Conservation (phyloP, 768 basidiomycete species). For the Lentinula lateritia region DNA sequence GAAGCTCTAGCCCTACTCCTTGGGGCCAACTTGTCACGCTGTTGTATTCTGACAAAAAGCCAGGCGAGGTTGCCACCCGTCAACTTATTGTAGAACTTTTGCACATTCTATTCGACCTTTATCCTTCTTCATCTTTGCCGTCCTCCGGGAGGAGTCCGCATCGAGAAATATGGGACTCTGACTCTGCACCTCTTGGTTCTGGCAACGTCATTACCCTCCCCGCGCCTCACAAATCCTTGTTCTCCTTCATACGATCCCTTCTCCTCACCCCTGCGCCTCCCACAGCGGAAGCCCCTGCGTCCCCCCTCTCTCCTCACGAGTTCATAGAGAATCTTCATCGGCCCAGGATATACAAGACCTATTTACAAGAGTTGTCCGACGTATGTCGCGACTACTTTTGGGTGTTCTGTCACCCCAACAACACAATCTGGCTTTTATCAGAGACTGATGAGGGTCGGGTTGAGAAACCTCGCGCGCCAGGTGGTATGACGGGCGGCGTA, state of each 20-base stretch:
- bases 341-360: slow-evolving; percentile 74
- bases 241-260: slow-evolving; percentile 68
- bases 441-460: slow-evolving; percentile 83
- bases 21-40: slow-evolving; percentile 79
- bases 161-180: slow-evolving; percentile 56
- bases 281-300: slow-evolving; percentile 54
- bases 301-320: slow-evolving; percentile 66
- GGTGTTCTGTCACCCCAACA: slow-evolving; percentile 96
- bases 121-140: slow-evolving; percentile 66
- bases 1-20: slow-evolving; percentile 84
- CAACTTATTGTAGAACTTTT: slow-evolving; percentile 89
- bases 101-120: slow-evolving; percentile 83
- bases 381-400: slow-evolving; percentile 92
- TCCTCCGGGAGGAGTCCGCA: slow-evolving; percentile 34
- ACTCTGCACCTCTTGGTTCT: slow-evolving; percentile 29
- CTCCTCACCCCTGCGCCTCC: slow-evolving; percentile 70
- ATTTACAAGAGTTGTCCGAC: slow-evolving; percentile 80
- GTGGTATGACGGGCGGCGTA: slow-evolving; percentile 98
- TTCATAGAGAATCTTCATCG: slow-evolving; percentile 72
- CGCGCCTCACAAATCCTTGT: slow-evolving; percentile 64
- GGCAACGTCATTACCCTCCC: slow-evolving; percentile 62
- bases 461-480: slow-evolving; percentile 89
- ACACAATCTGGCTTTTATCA: slow-evolving; percentile 80
- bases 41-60: slow-evolving; percentile 96
- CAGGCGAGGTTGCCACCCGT: slow-evolving; percentile 86